These are phyloP conservation scores for Ceratocystiopsis brevicomis DNA, from an alignment of 2,329 filamentous ascomycete genomes.

Conservation along the genomic window DNA sequence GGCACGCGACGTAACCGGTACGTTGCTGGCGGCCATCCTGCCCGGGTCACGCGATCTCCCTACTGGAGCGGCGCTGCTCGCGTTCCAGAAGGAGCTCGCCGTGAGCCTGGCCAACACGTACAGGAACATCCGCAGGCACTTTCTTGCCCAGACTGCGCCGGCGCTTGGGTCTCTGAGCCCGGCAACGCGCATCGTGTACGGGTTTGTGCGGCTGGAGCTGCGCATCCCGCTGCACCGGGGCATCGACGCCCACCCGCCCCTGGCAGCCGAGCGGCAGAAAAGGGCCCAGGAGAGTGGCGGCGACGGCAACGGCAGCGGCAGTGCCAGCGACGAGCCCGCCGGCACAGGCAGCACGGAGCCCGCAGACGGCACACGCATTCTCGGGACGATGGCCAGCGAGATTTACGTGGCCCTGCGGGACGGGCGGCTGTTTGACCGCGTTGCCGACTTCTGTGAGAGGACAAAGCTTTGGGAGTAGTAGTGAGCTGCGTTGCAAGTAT, in stretches of 20 bases:
- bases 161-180: constrained; percentile 8
- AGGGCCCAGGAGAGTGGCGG: constrained; percentile 22
- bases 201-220: constrained; percentile 11
- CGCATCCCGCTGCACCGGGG: constrained; percentile 11
- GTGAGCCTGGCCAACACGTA: constrained; percentile 1
- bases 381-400: constrained; percentile 45
- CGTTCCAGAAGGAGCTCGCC: constrained; percentile 4
- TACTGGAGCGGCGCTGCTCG: background rate
- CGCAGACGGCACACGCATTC: constrained; percentile 4
- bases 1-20: constrained; percentile 7
- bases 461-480: background rate
- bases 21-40: constrained; percentile 3
- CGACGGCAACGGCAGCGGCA: constrained; percentile 11
- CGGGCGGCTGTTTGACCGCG: constrained; percentile 50
- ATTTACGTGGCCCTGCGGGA: constrained; percentile 50
- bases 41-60: background rate
- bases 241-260: constrained; percentile 12
- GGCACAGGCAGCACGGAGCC: constrained; percentile 21
- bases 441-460: constrained; percentile 44
- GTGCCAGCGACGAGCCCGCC: no score
- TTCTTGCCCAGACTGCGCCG: background rate
- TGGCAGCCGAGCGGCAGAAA: constrained; percentile 2
- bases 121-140: background rate
- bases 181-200: constrained; percentile 11
- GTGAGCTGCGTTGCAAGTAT: no score